Percentiles rank a stretch among this genome's conserved stretches.
phyloP scores from a whole-genome alignment of 2,329 filamentous ascomycete species.

The Paraconiothyrium brasiliense region DNA sequence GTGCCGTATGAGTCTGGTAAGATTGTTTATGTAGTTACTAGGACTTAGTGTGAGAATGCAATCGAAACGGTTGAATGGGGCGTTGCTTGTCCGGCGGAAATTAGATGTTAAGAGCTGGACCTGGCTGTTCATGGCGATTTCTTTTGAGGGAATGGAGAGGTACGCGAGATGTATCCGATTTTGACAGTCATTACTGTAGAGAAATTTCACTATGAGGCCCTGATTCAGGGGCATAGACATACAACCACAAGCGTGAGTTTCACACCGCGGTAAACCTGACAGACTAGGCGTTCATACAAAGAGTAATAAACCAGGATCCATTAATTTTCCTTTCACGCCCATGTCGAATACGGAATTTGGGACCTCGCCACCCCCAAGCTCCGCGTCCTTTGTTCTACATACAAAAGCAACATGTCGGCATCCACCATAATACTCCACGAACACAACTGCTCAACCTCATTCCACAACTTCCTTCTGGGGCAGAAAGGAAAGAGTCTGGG shows the following conservation, averaged over 20 bases:
- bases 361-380: background rate
- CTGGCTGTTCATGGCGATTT: too few species aligned
- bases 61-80: too few species aligned
- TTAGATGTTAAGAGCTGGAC: too few species aligned
- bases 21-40: too few species aligned
- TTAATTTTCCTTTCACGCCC: background rate
- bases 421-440: background rate
- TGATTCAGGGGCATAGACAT: background rate
- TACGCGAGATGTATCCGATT: too few species aligned
- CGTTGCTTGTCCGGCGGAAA: too few species aligned
- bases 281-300: background rate
- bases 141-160: too few species aligned
- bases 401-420: background rate
- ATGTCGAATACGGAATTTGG: background rate
- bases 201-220: background rate
- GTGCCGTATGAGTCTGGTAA: too few species aligned
- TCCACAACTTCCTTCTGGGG: background rate
- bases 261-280: background rate
- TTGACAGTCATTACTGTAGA: too few species aligned
- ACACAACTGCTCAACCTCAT: background rate
- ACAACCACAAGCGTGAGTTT: background rate
- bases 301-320: background rate
- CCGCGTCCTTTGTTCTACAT: background rate
- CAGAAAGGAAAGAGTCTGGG: background rate
- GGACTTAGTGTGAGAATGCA: too few species aligned